Conservation (phyloP, 495 filamentous ascomycete species). For the Tuber umbilicatum region DNA sequence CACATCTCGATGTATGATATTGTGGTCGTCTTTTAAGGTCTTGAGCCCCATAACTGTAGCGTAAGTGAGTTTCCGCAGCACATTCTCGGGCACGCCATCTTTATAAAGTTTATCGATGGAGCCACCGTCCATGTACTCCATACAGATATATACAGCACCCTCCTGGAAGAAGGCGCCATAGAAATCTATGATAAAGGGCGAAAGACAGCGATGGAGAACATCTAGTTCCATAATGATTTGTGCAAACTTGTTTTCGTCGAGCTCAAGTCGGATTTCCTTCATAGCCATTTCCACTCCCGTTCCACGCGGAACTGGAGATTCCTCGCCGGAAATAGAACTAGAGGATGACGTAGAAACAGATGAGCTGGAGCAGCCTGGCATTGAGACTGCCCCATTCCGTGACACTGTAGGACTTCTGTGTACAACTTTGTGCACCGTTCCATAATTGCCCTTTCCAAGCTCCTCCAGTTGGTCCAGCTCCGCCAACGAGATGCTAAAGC, state of each 20-base stretch:
- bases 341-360: conserved; percentile 19
- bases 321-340: conserved; percentile 14
- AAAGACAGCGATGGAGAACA: conserved; percentile 88
- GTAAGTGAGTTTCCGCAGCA: conserved; percentile 86
- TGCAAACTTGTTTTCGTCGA: conserved; percentile 93
- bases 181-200: conserved; percentile 95
- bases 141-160: conserved; percentile 97
- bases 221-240: conserved; percentile 98
- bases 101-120: conserved; percentile 94
- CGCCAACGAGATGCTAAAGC: conserved; percentile 89
- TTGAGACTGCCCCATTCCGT: conserved; percentile 22
- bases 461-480: conserved; percentile 94
- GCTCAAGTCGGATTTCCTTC: conserved; percentile 96
- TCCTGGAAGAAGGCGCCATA: conserved; percentile 99
- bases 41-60: conserved; percentile 88
- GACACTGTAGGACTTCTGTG: conserved; percentile 48
- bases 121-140: conserved; percentile 99
- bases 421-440: conserved; percentile 92
- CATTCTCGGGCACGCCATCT: conserved; percentile 82
- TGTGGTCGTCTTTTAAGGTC: conserved; percentile 92
- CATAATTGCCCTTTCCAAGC: conserved; percentile 96
- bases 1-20: conserved; percentile 98
- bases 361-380: conserved; percentile 29
- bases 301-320: conserved; percentile 42
- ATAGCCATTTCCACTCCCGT: conserved; percentile 90